Conservation (phyloP, 1,284 basidiomycete genomes). For the Ceratobasidium sp. region DNA sequence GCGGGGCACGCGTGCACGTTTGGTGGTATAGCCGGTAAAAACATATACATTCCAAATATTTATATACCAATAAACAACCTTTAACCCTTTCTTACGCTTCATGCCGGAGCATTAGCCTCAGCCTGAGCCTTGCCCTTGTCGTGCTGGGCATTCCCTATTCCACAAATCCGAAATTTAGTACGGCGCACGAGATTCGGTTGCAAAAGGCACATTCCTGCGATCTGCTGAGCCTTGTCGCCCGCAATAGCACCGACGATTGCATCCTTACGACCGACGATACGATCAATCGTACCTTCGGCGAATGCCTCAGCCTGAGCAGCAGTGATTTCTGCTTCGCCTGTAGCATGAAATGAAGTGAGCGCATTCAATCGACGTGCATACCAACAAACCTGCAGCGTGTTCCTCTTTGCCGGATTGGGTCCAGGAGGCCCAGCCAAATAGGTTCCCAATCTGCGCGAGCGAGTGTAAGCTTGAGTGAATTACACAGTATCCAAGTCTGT, state of each 20-base stretch:
- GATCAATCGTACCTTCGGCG: constrained; percentile 59
- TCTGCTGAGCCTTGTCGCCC: constrained; percentile 59
- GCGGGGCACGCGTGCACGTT: no score
- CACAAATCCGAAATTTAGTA: neutral
- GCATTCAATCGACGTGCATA: neutral
- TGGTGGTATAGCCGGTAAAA: no score
- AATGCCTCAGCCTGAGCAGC: constrained; percentile 51
- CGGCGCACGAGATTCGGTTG: neutral
- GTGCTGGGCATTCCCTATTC: constrained; percentile 52
- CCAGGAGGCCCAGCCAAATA: constrained; percentile 50
- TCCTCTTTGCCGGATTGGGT: constrained; percentile 57
- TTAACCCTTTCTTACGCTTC: neutral
- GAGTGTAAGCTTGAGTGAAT: neutral
- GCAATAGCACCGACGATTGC: constrained; percentile 59
- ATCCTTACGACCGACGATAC: constrained; percentile 60
- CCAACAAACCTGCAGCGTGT: constrained; percentile 52
- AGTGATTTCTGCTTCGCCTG: constrained; percentile 56
- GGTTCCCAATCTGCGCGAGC: constrained; percentile 47
- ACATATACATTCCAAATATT: no score
- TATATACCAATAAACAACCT: neutral
- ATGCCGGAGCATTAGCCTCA: constrained; percentile 48
- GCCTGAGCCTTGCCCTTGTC: constrained; percentile 57
- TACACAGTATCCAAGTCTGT: neutral
- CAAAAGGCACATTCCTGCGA: constrained; percentile 53
- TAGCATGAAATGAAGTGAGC: neutral